A percentile compares a stretch with the other conserved stretches of the same genome.
These are phyloP conservation scores for Macrolepiota dolichaula DNA, from an alignment of 768 basidiomycete genomes.

Conservation along the genomic window DNA sequence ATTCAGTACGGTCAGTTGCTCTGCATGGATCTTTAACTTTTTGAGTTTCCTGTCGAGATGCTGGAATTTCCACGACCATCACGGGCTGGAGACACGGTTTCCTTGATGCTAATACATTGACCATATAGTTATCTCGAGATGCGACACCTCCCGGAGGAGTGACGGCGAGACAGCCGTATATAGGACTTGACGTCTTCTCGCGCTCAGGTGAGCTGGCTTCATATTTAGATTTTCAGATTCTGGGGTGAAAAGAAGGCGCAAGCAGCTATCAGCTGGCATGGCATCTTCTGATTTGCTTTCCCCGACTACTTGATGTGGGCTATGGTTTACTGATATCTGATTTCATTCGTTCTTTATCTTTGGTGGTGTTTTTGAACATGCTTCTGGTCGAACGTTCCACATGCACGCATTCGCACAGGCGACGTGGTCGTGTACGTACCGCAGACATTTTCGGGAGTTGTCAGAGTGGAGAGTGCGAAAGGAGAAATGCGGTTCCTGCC, in stretches of 20 bases:
- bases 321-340: conserved; percentile 1
- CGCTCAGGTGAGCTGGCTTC: conserved; percentile 25
- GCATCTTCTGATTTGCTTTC: neutral
- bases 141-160: conserved; percentile 9
- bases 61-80: conserved; percentile 1
- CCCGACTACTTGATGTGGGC: neutral
- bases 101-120: neutral
- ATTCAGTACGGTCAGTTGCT: neutral
- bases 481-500: conserved; percentile 33
- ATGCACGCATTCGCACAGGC: conserved; percentile 20
- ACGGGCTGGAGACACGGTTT: neutral
- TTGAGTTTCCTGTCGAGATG: neutral
- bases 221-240: neutral
- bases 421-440: conserved; percentile 33
- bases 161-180: conserved; percentile 27
- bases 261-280: neutral
- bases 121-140: conserved; percentile 25
- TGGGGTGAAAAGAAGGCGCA: neutral
- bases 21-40: neutral
- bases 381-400: conserved; percentile 2
- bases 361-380: neutral
- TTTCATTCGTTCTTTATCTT: neutral
- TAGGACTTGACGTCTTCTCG: conserved; percentile 33
- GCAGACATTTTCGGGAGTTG: conserved; percentile 31
- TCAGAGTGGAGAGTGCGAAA: conserved; percentile 29